These are phyloP conservation scores for Albophoma yamanashiensis DNA, from an alignment of 2,329 filamentous ascomycete genomes.

Conservation along the genomic window DNA sequence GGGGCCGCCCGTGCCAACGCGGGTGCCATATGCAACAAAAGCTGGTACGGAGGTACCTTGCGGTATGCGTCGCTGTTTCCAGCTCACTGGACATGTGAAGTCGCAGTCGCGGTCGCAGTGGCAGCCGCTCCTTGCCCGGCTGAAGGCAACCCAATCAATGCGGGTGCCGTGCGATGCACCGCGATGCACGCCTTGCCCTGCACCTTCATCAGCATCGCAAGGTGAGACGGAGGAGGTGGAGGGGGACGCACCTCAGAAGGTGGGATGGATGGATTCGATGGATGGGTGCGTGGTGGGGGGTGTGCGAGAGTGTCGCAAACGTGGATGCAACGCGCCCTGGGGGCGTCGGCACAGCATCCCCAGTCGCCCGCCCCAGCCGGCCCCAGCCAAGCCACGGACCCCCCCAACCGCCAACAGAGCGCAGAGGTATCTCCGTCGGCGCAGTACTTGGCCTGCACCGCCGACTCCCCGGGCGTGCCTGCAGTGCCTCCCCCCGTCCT, in stretches of 20 bases:
- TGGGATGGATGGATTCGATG: background rate
- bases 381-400: conserved; percentile 4
- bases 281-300: background rate
- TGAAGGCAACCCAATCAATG: background rate
- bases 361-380: conserved; percentile 3
- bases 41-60: too few species aligned
- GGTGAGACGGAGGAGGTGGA: background rate
- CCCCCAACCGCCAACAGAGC: background rate
- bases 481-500: background rate
- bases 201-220: background rate
- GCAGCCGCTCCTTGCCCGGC: background rate
- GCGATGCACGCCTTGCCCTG: background rate
- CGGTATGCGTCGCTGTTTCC: background rate
- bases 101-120: background rate
- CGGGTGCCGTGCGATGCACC: background rate
- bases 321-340: background rate
- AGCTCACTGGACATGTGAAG: background rate
- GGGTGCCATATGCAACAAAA: background rate
- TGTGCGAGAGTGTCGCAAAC: background rate
- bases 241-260: background rate
- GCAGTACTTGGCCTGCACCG: background rate
- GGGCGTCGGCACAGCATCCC: conserved; percentile 3
- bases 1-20: background rate
- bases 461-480: background rate
- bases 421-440: conserved; percentile 3